Evolutionary conservation across 345 rosid species (phyloP).

Genomic region (Erucastrum elatum): DNA sequence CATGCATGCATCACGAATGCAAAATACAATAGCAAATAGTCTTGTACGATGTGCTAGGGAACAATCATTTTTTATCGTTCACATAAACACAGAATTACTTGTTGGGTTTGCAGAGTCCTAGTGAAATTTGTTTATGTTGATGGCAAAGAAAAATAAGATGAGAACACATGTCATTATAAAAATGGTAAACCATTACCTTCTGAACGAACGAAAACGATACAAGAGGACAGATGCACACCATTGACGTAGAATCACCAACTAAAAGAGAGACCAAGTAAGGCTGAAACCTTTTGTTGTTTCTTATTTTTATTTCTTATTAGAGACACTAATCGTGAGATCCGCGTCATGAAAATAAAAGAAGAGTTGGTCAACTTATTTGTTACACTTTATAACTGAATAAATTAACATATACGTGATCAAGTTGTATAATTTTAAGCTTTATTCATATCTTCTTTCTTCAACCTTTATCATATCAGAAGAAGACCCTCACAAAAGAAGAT

Average conservation of each 20-base stretch:
- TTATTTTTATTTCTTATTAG: neutral
- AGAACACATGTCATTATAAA: neutral
- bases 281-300: neutral
- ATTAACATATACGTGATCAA: constrained; percentile 11
- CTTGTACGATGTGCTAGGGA: too few species aligned
- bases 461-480: constrained; percentile 16
- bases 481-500: neutral
- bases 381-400: neutral
- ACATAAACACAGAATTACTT: too few species aligned
- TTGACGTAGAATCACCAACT: neutral
- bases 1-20: too few species aligned
- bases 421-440: neutral
- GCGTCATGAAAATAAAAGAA: neutral
- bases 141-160: too few species aligned
- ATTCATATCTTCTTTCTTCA: neutral
- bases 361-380: constrained; percentile 24
- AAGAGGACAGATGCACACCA: neutral
- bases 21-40: too few species aligned
- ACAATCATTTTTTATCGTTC: too few species aligned
- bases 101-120: too few species aligned
- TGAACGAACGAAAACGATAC: constrained; percentile 22
- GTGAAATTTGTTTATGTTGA: too few species aligned
- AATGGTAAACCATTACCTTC: constrained; percentile 12
- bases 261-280: neutral
- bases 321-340: neutral